These are phyloP conservation scores for Gymnopilus junonius DNA, from an alignment of 768 basidiomycete genomes.

Conservation along the genomic window DNA sequence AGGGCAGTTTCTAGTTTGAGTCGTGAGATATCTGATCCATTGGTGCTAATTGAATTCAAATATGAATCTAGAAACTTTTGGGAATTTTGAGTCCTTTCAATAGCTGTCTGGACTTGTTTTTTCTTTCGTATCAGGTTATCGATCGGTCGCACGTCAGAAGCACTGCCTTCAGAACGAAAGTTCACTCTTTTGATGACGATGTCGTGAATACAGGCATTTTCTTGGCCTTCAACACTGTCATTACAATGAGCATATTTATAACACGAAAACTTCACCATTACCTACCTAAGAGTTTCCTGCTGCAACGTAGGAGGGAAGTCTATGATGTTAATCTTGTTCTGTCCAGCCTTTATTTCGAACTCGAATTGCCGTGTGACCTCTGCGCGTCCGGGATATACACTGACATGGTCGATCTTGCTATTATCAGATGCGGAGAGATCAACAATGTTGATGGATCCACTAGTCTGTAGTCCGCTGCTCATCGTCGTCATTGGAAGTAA, in stretches of 20 bases:
- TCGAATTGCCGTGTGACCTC: conserved; percentile 40
- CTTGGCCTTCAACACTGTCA: conserved; percentile 43
- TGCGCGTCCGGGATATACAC: conserved; percentile 39
- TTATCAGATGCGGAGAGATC: conserved; percentile 5
- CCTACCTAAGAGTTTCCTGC: conserved; percentile 34
- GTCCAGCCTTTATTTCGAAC: conserved; percentile 33
- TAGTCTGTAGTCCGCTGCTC: neutral
- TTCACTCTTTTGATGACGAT: conserved; percentile 7
- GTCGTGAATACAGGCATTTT: conserved; percentile 43
- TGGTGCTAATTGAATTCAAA: conserved; percentile 30
- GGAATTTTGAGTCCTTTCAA: conserved; percentile 28
- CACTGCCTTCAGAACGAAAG: conserved; percentile 3
- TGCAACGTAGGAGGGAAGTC: conserved; percentile 35
- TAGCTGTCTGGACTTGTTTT: conserved; percentile 22
- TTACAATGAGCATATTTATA: neutral
- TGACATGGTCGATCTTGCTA: conserved; percentile 39
- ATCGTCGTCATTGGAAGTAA: neutral
- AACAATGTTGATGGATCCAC: neutral
- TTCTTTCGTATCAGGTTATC: conserved; percentile 20
- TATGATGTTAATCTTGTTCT: conserved; percentile 36
- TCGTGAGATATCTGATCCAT: conserved; percentile 23
- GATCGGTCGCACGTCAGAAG: conserved; percentile 17
- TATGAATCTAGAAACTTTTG: conserved; percentile 31
- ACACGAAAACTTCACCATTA: neutral
- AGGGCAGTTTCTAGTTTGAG: conserved; percentile 26